These are phyloP conservation scores for Pleurotus giganteus DNA, from an alignment of 768 basidiomycete genomes.

Conservation along the genomic window DNA sequence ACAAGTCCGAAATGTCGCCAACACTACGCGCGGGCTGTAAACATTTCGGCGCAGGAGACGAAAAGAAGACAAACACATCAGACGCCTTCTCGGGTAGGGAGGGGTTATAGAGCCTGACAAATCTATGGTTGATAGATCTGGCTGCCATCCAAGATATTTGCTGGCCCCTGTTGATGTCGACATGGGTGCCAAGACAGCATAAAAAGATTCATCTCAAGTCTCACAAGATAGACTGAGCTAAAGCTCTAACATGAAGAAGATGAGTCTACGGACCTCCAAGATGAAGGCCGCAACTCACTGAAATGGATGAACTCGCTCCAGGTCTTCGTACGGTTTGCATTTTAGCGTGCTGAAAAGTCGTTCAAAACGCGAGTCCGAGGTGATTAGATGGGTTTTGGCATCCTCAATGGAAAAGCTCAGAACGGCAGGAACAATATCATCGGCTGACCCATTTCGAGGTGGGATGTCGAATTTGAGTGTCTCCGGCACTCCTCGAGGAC, in stretches of 20 bases:
- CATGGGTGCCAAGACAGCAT: not conserved
- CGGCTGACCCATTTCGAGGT: not conserved
- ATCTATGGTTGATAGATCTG: constrained; percentile 76
- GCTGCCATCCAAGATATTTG: constrained; percentile 90
- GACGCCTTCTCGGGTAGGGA: constrained; percentile 66
- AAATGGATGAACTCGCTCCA: constrained; percentile 82
- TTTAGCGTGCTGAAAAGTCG: constrained; percentile 60
- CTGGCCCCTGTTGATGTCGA: constrained; percentile 47
- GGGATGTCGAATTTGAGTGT: constrained; percentile 14
- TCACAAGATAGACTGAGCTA: constrained; percentile 72
- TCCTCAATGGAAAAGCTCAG: constrained; percentile 77
- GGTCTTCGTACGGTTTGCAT: constrained; percentile 76
- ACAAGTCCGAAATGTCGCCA: constrained; percentile 37
- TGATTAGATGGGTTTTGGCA: constrained; percentile 70
- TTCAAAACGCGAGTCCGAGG: constrained; percentile 67
- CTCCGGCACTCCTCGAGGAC: constrained; percentile 13
- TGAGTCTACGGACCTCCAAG: not conserved
- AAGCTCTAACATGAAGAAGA: constrained; percentile 44
- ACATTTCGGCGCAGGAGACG: not conserved
- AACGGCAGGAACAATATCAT: constrained; percentile 58
- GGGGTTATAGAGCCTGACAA: constrained; percentile 73
- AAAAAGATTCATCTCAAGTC: constrained; percentile 16
- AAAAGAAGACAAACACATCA: constrained; percentile 38
- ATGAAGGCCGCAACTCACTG: constrained; percentile 39
- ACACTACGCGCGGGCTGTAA: constrained; percentile 16